These are phyloP conservation scores for Lipomyces sp. DNA, from an alignment of 805 yeast genomes.

Conservation along the genomic window DNA sequence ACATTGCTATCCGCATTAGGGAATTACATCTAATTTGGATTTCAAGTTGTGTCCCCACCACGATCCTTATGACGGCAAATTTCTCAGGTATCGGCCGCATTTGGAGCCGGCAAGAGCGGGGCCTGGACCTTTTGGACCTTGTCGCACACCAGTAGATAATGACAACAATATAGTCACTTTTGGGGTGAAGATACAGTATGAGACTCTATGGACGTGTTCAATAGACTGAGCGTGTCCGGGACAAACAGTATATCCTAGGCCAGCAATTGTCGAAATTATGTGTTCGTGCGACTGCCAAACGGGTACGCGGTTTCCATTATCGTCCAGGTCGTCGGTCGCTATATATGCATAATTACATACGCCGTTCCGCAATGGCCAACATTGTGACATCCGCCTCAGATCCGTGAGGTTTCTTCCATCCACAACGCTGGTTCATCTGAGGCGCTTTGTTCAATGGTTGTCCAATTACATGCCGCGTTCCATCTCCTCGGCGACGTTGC, in stretches of 20 bases:
- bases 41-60: not conserved
- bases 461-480: not conserved
- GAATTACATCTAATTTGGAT: not conserved
- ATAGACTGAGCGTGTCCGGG: too few species aligned
- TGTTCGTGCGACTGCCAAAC: too few species aligned
- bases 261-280: too few species aligned
- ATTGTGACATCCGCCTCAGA: not conserved
- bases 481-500: not conserved
- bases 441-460: not conserved
- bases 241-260: too few species aligned
- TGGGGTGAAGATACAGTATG: too few species aligned
- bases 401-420: not conserved
- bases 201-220: too few species aligned
- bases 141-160: too few species aligned
- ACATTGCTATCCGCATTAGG: constrained; percentile 6
- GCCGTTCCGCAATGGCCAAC: not conserved
- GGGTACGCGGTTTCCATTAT: not conserved
- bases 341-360: not conserved
- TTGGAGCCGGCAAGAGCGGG: too few species aligned
- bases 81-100: too few species aligned
- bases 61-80: too few species aligned
- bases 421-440: not conserved
- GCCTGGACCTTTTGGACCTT: too few species aligned
- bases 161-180: too few species aligned
- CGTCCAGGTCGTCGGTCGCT: not conserved